Evolutionary conservation across 2,329 filamentous ascomycete genomes (phyloP), one percentile per base, ranked within the genome.

Genomic region (Talaromyces sp.): DNA sequence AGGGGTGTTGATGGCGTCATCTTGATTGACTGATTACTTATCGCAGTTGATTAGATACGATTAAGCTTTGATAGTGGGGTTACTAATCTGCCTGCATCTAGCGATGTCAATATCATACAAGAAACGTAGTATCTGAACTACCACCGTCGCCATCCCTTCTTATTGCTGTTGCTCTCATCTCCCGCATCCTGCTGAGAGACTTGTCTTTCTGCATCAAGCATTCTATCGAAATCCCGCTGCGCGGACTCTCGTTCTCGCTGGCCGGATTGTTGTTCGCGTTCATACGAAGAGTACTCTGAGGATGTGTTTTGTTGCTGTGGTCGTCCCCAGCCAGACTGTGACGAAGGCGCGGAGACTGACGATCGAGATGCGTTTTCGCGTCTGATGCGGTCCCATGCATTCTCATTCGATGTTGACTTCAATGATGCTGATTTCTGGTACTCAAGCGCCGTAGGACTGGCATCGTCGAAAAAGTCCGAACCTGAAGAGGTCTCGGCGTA

Each of bases 221-320:
- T 72, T 11, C 71, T 71, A 65, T 82, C 77, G 60, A 82, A 82
- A 3, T 81, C 77, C 9, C 73, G 75, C 64, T 79, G 79, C 3
- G 79, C 78, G 62, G 76, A 72, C 47, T 80, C 75, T 57, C 73
- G 72, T 31, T 78, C 75, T 6, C 70, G 69, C 27, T 69, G 69
- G 19, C 67, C 66, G 3, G 70, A 71, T 7, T 65, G 67, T 10
- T 71, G 72, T 45, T 68, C 64, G 9, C 47, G 52, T 11, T 60
- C 57, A 52, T 59, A 66, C 13, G 57, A 35, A 8, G 62, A 41
- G 35, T 50, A 62, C 16, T 41, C 64, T 16, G 39, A 31, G 9
- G 61, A 62, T 22, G 59, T 27, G 13, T 16, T 24, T 50, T 24
- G 41, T 19, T 47, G 49, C 6, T 43, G 52, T 35, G 47, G 60